Base-by-base conservation (phyloP, 495 filamentous ascomycete species). In the Penicillium verhagenii region DNA sequence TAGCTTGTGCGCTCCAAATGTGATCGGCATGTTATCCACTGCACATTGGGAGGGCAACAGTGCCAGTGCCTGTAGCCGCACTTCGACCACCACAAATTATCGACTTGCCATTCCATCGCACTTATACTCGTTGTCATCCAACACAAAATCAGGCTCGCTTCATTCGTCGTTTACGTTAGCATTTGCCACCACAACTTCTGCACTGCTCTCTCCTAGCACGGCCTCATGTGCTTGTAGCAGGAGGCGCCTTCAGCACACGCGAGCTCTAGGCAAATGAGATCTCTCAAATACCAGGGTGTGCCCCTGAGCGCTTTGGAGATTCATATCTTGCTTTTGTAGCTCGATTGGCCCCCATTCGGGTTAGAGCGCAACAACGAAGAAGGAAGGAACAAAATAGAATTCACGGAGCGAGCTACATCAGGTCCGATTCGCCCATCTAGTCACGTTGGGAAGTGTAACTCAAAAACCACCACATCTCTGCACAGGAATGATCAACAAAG, bases 1-100 rank as follows among this genome's bases (percentile, higher is more conserved):
- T 13, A 66, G 55, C 42, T 50, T 40, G 28, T 73, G 70, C 54
- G 37, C 39, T 7, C 43, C 50, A 6, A 24, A 37, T 31, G 46
- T 52, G 16, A 52, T 67, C 38, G 52, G 29, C 23, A 47, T 39
- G n/a, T 18, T 39, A 20, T 39, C 37, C 9, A 10, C 37, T 39
- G 37, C n/a, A 9, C n/a, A 39, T 3, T 39, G 11, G 37, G 37
- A 39, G n/a, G n/a, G 37, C 11, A 39, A 39, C 14, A 20, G 37
- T 10, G 37, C n/a, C 19, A 39, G 37, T 39, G n/a, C 14, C 19
- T 20, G 11, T n/a, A 4, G 19, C 19, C 2, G n/a, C 4, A 39
- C 18, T 6, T 4, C n/a, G 11, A 39, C 4, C 4, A 18, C 37
- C 37, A 6, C 11, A 39, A 6, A 20, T 16, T 16, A 7, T 10